Percentiles rank a stretch among this genome's conserved stretches.
These are phyloP conservation scores for Lichtheimia corymbifera DNA, from an alignment of 371 early-diverging fungal genomes.

Conservation along the genomic window DNA sequence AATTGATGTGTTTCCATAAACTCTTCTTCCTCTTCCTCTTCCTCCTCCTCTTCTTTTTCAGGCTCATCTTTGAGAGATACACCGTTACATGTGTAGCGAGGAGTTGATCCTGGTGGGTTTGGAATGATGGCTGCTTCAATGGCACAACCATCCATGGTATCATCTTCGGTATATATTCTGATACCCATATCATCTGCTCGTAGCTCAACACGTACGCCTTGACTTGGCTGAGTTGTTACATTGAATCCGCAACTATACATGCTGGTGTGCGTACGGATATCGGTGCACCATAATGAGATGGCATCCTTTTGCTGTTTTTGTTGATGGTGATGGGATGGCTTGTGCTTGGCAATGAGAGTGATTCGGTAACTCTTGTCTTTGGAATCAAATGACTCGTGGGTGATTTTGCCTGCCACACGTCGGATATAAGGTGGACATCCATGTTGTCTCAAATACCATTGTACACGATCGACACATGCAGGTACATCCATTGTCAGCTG, in stretches of 20 bases:
- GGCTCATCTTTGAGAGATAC: conserved; percentile 10
- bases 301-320: conserved; percentile 3
- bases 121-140: conserved; percentile 26
- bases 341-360: conserved; percentile 39
- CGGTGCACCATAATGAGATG: conserved; percentile 35
- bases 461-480: conserved; percentile 44
- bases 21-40: neutral
- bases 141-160: conserved; percentile 31
- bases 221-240: conserved; percentile 19
- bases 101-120: conserved; percentile 19
- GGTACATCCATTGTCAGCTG: conserved; percentile 48
- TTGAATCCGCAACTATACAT: conserved; percentile 41
- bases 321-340: conserved; percentile 27
- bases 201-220: conserved; percentile 30
- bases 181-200: conserved; percentile 36
- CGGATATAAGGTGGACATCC: conserved; percentile 62
- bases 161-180: conserved; percentile 37
- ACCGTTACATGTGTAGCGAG: conserved; percentile 13
- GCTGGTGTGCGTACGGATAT: conserved; percentile 36
- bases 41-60: neutral
- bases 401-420: conserved; percentile 45
- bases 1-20: neutral
- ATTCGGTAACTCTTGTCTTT: conserved; percentile 30
- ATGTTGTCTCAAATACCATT: conserved; percentile 41
- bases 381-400: conserved; percentile 30